Base-by-base conservation (phyloP, 2,329 filamentous ascomycete species). In the Fusarium bulbicola region DNA sequence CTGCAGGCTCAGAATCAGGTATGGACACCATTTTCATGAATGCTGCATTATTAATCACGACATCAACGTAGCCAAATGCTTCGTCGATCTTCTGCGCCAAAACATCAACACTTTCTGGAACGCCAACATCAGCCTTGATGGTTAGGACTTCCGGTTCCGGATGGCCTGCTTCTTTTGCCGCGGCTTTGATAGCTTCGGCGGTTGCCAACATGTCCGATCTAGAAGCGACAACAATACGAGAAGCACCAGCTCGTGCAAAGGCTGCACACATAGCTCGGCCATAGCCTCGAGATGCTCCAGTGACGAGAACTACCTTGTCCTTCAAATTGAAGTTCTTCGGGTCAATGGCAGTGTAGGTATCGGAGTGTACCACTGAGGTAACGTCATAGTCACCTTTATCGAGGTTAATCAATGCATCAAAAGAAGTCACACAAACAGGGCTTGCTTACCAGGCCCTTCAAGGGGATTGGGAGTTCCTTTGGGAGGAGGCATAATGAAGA, bases 41-140 rank as follows among this genome's bases (percentile, higher is more conserved):
- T 10, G 65, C 65, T 20, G 65, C 65, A 18, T 68, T 68, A 11
- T 68, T 68, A 8, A 68, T 54, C 21, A 68, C 65, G 7, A 68
- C 12, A 4, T 68, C 63, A 15, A 68, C 21, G 6, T 21, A 62
- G 5, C 65, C 65, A 3, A 68, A 62, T 1, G 37, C 28, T n/a
- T 49, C 26, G 2, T 61, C 32, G 16, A 62, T 32, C 20, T 62
- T 34, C 4, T n/a, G 7, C 1, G 63, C 65, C 32, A 68, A 37
- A 12, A 13, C 40, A 39, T 68, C 54, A 11, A 68, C 65, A 9
- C 65, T 68, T 3, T 54, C 63, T 3, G 63, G 54, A 8, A 67
- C 42, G 3, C 65, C 47, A 6, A 68, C 65, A 13, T 68, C 65
- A 1, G 63, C 28, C 6, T 62, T 68, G 20, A 68, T 32, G n/a